phyloP scores from a whole-genome alignment of 345 rosid genomes.

The Pugionium cornutum region DNA sequence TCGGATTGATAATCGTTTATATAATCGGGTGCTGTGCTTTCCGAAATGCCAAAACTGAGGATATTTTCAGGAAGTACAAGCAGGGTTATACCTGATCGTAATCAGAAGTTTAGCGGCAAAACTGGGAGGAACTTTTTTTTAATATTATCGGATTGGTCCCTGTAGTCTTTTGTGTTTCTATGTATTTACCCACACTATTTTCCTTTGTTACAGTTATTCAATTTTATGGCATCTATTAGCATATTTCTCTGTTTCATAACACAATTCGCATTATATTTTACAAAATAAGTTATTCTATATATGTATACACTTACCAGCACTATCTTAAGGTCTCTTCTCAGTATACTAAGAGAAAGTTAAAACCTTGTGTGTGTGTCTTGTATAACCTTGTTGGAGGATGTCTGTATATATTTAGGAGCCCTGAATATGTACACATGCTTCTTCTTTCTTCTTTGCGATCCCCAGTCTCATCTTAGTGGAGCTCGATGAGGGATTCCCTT shows the following conservation, averaged over 20 bases:
- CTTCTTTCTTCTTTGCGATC: neutral
- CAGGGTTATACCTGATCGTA: conserved; percentile 69
- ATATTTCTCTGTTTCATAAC: no score
- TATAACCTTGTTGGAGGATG: neutral
- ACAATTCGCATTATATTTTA: no score
- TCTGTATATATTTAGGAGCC: conserved; percentile 13
- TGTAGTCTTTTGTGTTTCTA: conserved; percentile 1
- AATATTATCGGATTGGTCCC: conserved; percentile 10
- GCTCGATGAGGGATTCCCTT: conserved; percentile 93
- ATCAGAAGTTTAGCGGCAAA: conserved; percentile 22
- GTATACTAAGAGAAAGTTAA: conserved; percentile 1
- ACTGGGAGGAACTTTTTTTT: neutral
- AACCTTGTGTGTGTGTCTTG: conserved; percentile 6
- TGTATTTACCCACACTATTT: no score
- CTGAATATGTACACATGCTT: neutral
- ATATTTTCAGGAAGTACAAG: conserved; percentile 73
- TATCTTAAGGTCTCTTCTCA: conserved; percentile 18
- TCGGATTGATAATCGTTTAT: conserved; percentile 64
- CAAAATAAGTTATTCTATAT: neutral
- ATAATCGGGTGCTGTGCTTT: conserved; percentile 78
- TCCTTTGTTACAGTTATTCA: no score
- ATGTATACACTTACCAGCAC: conserved; percentile 28
- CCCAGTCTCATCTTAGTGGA: conserved; percentile 44
- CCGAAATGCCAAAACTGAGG: conserved; percentile 79
- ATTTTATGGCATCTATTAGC: no score